A percentile compares a stretch with the other conserved stretches of the same genome.
Evolutionary conservation across 2,329 filamentous ascomycete genomes (phyloP).

Genomic region (Aspergillus versicolor): DNA sequence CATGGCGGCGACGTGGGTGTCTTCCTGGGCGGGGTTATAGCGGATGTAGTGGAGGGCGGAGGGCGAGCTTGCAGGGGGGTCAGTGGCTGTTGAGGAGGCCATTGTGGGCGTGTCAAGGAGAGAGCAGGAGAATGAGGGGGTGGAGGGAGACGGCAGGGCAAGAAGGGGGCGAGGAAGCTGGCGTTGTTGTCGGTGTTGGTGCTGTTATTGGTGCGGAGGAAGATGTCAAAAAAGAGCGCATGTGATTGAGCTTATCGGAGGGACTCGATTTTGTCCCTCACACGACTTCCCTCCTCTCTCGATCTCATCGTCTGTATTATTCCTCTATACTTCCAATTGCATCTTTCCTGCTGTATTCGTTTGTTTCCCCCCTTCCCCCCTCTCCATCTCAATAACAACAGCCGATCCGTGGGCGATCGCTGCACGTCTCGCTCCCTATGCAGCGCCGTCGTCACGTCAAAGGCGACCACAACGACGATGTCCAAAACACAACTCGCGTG

Average conservation of each 20-base stretch:
- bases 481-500: constrained; percentile 21
- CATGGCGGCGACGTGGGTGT: constrained; percentile 76
- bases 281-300: not conserved
- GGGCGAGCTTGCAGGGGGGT: constrained; percentile 19
- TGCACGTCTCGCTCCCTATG: constrained; percentile 23
- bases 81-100: constrained; percentile 10
- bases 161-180: not conserved
- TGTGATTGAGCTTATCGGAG: constrained; percentile 2
- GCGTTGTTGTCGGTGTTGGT: not conserved
- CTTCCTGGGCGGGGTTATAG: constrained; percentile 60
- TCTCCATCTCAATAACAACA: not conserved
- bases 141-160: not conserved
- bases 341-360: not conserved
- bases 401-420: constrained; percentile 1
- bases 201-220: not conserved
- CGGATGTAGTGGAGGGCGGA: constrained; percentile 58
- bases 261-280: not conserved
- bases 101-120: not conserved
- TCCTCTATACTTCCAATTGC: not conserved
- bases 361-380: not conserved
- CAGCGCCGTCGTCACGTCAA: constrained; percentile 44
- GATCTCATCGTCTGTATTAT: not conserved
- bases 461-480: constrained; percentile 29
- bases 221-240: not conserved
- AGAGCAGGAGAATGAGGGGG: not conserved